Evolutionary conservation across 768 basidiomycete species (phyloP), one percentile per base, ranked within the genome.

Genomic region (Inosperma sp.): DNA sequence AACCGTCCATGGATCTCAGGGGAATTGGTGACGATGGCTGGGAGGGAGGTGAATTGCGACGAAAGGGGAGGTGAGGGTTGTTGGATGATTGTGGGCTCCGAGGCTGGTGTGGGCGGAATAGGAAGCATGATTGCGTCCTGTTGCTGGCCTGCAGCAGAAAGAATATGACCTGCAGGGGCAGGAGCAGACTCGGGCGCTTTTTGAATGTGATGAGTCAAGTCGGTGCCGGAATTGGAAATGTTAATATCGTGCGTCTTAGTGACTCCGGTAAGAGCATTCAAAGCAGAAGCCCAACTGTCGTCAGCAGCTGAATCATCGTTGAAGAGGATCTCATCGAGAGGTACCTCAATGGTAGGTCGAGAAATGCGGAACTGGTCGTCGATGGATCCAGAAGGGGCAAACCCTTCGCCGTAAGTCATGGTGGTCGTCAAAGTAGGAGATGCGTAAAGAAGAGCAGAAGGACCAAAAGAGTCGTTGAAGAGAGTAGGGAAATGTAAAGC

Each of bases 281-380:
- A 26, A 21, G 63, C 63, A 31, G 58, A 58, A 17, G 56, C 45
- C 17, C 63, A 65, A 34, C 34, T 37, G 33, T 45, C 37, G 21
- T 60, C 59, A 23, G 27, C 52, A 36, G 59, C 50, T 16, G 65
- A 55, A 22, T 75, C 81, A 59, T 74, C 72, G 47, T 68, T 68
- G 54, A 76, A 74, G 53, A 92, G 77, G 52, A 92, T 75, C 54
- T 93, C 88, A 57, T 93, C 88, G n/a, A 92, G 78, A 4, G 86
- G 84, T 22, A 91, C 80, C 63, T 92, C 88, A 61, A 91, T 90
- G 35, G 90, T 91, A 0, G 88, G 90, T 9, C 88, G 81, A 7
- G 71, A 64, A 54, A 91, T 81, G 65, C 76, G 77, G 60, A 88
- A 78, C 27, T 74, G 69, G 50, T 81, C 77, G 19, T 78, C 71